Base-by-base conservation (phyloP, 352 stramenopile species). In the Phytophthora fragariae region DNA sequence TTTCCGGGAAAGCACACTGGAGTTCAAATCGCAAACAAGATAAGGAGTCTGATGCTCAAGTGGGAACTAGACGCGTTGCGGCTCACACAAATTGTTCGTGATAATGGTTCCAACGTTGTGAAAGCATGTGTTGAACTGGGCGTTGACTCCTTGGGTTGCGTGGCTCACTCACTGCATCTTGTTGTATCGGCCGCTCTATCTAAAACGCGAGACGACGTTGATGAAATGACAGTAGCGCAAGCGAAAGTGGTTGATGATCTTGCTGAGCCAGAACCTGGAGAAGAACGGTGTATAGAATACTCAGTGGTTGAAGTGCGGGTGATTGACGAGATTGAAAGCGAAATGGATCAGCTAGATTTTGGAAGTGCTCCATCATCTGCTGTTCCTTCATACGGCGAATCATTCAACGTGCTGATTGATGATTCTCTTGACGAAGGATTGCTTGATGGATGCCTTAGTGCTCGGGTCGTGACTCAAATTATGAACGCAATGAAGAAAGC, bases 101-200 rank as follows among this genome's bases (percentile, higher is more conserved):
- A 65, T 14, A 72, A 65, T 15, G 57, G 65, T 10, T 56, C 57
- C 6, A 65, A 65, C 50, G 24, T 72, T 57, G 33, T 64, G 3
- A 54, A 64, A 63, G 55, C 54, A 19, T 70, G 63, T 14, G 19
- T 64, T 8, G 57, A 66, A 60, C n/a, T 66, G 15, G 5, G 29
- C 19, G 65, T 57, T 59, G n/a, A 27, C 24, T 2, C 24, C 24
- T 27, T 27, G 24, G 24, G 24, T 27, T 27, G 24, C 24, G 24
- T 27, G 24, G 24, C 24, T 27, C 24, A 27, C 24, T 27, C 24
- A 27, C 24, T 27, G 24, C 24, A 27, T 27, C 24, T 27, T 27
- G 24, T 27, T 27, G 24, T 70, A 14, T 47, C 63, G 1, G 63
- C 49, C 21, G 33, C 35, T 14, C 49, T 66, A 37, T 57, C 57